Percentiles rank a stretch among this genome's conserved stretches.
Conservation (phyloP, 2,329 filamentous ascomycete species). For the Aphanocladium album region DNA sequence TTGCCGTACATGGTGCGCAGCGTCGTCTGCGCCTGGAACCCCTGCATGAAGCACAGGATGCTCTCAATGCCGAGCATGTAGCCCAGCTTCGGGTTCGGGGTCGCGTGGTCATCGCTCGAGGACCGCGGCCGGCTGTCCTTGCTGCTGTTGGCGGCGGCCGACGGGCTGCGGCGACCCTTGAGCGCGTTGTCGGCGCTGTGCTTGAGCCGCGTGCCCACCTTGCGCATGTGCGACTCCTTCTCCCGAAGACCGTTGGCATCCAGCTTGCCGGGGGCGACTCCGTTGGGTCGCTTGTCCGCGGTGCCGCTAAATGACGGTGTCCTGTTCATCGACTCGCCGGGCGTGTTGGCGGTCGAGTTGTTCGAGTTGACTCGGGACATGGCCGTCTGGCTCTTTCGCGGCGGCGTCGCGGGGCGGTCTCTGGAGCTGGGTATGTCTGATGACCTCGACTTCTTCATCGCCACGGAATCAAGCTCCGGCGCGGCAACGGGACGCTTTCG, state of each 20-base stretch:
- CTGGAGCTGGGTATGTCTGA: slow-evolving; percentile 33
- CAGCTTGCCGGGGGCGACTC: slow-evolving; percentile 23
- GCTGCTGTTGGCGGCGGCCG: slow-evolving; percentile 17
- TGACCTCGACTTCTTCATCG: slow-evolving; percentile 39
- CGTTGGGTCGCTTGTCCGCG: slow-evolving; percentile 26
- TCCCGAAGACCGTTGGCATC: slow-evolving; percentile 27
- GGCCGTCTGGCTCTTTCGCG: slow-evolving; percentile 44
- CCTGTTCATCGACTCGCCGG: slow-evolving; percentile 37
- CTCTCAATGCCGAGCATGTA: slow-evolving; percentile 44
- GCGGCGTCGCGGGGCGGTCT: slow-evolving; percentile 44
- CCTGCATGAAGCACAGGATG: slow-evolving; percentile 48
- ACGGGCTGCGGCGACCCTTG: slow-evolving; percentile 19
- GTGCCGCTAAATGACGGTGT: slow-evolving; percentile 16
- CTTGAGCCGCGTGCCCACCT: slow-evolving; percentile 47
- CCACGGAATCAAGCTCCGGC: slow-evolving; percentile 29
- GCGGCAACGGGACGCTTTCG: slow-evolving; percentile 47
- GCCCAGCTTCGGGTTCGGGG: slow-evolving; percentile 37
- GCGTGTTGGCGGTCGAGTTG: slow-evolving; percentile 48
- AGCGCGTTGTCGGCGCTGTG: slow-evolving; percentile 47
- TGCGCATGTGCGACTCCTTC: slow-evolving; percentile 32
- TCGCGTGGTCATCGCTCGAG: slow-evolving; percentile 23
- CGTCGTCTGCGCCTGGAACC: slow-evolving; percentile 46
- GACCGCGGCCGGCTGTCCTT: slow-evolving; percentile 17
- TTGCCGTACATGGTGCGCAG: slow-evolving; percentile 39
- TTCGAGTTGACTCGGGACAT: slow-evolving; percentile 52